phyloP scores from a whole-genome alignment of 495 filamentous ascomycete species.

The Lichina pygmaea region DNA sequence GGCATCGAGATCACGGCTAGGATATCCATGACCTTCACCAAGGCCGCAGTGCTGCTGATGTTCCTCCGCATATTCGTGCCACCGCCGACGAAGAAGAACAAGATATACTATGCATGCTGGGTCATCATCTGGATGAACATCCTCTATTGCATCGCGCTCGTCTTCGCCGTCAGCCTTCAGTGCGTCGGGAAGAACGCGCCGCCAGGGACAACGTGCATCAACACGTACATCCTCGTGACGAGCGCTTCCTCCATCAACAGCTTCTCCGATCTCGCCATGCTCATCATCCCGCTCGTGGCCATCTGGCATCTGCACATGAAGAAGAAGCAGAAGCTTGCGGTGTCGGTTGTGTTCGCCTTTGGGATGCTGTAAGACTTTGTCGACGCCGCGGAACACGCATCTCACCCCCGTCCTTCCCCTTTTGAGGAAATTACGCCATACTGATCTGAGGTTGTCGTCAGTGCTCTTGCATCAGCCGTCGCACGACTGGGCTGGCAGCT shows the following conservation, averaged over 20 bases:
- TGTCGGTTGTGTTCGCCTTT: constrained; percentile 22
- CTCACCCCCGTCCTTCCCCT: not conserved
- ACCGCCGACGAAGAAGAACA: constrained; percentile 10
- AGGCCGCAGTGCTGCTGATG: constrained; percentile 22
- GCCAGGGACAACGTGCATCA: constrained; percentile 17
- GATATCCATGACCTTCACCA: constrained; percentile 20
- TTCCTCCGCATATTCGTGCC: constrained; percentile 22
- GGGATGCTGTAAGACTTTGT: constrained; percentile 20
- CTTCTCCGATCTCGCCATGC: constrained; percentile 21
- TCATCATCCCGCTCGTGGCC: constrained; percentile 23
- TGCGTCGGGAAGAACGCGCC: constrained; percentile 12
- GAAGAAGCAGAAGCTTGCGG: constrained; percentile 17
- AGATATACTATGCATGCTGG: constrained; percentile 7
- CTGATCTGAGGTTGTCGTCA: not conserved
- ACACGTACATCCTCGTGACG: constrained; percentile 19
- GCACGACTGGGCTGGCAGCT: not conserved
- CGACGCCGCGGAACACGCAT: not conserved
- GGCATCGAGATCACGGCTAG: constrained; percentile 7
- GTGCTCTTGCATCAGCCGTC: not conserved
- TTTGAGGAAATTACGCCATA: not conserved
- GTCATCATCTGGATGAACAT: constrained; percentile 16
- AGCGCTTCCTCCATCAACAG: constrained; percentile 24
- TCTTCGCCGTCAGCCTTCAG: constrained; percentile 18
- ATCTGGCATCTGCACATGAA: constrained; percentile 19
- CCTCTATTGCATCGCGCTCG: constrained; percentile 15